A percentile compares a stretch with the other conserved stretches of the same genome.
Conservation (phyloP, 148 eudicot genomes). For the Chenopodium suecicum region DNA sequence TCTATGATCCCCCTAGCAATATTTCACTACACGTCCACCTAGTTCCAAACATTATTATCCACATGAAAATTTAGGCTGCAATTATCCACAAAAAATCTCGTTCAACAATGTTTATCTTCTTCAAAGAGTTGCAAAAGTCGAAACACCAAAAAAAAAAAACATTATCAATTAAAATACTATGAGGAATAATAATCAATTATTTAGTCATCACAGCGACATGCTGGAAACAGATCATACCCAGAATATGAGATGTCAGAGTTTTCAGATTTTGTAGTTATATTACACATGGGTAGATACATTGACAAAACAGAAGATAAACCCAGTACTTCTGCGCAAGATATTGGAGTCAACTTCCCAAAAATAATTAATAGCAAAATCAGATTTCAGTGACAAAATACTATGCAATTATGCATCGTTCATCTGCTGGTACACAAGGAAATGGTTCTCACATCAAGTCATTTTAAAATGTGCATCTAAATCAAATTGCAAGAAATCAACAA, state of each 20-base stretch:
- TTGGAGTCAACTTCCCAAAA: not conserved
- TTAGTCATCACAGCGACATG: not conserved
- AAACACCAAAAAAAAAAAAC: not conserved
- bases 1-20: not conserved
- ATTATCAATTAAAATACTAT: not conserved
- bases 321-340: not conserved
- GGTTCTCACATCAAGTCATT: not conserved
- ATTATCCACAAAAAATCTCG: not conserved
- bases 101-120: not conserved
- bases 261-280: not conserved
- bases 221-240: not conserved
- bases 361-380: not conserved
- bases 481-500: not conserved
- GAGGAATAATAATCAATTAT: not conserved
- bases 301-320: not conserved
- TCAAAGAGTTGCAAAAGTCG: not conserved
- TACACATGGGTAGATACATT: not conserved
- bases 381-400: not conserved
- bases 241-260: not conserved
- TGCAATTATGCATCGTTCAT: not conserved
- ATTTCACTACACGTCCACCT: not conserved
- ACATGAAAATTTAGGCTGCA: not conserved
- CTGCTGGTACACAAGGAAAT: not conserved
- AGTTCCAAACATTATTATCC: not conserved
- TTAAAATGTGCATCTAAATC: not conserved